These are phyloP conservation scores for Echria macrotheca DNA, from an alignment of 495 filamentous ascomycete genomes.

Conservation along the genomic window DNA sequence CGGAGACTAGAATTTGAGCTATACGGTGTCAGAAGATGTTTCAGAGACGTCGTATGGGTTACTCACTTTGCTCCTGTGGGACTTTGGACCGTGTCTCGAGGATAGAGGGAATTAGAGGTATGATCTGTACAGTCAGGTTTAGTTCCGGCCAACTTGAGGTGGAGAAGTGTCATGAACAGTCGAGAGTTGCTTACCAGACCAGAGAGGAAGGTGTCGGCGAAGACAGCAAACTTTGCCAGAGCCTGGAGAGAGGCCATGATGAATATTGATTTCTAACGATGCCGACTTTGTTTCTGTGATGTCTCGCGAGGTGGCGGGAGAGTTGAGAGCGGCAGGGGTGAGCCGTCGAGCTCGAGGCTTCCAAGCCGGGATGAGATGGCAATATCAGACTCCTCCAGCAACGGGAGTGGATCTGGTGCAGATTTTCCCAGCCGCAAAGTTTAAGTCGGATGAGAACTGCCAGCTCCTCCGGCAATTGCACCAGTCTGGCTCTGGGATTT, in stretches of 20 bases:
- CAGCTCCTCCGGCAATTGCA: neutral
- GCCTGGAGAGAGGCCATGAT: conserved; percentile 9
- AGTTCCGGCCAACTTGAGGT: no score
- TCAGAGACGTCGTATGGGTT: no score
- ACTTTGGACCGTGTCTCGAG: conserved; percentile 12
- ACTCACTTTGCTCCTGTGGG: conserved; percentile 18
- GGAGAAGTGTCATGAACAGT: no score
- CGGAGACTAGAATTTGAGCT: conserved; percentile 27
- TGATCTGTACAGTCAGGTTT: no score
- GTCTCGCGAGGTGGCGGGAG: neutral
- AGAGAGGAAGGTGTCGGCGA: conserved; percentile 16
- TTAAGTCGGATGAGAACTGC: neutral
- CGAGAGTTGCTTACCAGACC: conserved; percentile 11
- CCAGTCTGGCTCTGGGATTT: neutral
- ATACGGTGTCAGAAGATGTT: no score
- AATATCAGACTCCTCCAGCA: no score
- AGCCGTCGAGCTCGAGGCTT: neutral
- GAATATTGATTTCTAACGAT: neutral
- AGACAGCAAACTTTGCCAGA: conserved; percentile 15
- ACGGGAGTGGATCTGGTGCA: neutral
- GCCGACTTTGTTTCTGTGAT: neutral
- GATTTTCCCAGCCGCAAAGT: neutral
- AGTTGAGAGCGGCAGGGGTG: neutral
- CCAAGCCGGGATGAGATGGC: neutral
- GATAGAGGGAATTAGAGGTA: conserved; percentile 26